Conservation (phyloP, 2,329 filamentous ascomycete genomes). For the Magnaporthiopsis incrustans region DNA sequence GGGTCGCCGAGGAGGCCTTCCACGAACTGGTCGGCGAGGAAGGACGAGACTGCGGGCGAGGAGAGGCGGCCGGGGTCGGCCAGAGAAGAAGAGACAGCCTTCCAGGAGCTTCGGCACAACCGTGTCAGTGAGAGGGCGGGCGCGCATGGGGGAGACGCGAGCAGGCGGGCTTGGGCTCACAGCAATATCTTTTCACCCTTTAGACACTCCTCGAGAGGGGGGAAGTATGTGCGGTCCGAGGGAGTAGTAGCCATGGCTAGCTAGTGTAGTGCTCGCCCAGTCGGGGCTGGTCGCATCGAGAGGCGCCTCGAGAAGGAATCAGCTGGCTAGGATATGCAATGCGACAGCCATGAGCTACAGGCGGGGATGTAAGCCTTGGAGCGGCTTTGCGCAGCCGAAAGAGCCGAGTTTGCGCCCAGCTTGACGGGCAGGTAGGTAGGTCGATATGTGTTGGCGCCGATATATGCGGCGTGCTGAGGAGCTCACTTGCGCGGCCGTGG, state of each 20-base stretch:
- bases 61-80: slow-evolving; percentile 47
- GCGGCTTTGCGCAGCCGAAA: background rate
- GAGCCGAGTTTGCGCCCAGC: background rate
- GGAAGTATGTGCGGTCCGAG: slow-evolving; percentile 67
- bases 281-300: slow-evolving; percentile 3
- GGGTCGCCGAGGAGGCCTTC: slow-evolving; percentile 61
- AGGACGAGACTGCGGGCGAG: slow-evolving; percentile 51
- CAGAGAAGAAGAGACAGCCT: slow-evolving; percentile 47
- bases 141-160: background rate
- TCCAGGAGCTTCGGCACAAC: slow-evolving; percentile 46
- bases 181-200: slow-evolving; percentile 72
- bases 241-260: slow-evolving; percentile 60
- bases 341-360: background rate
- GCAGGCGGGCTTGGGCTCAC: slow-evolving; percentile 40
- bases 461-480: background rate
- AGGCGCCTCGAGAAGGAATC: background rate
- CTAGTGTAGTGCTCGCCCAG: slow-evolving; percentile 19
- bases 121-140: slow-evolving; percentile 9
- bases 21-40: slow-evolving; percentile 64
- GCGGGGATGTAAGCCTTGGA: background rate
- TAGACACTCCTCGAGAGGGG: slow-evolving; percentile 78
- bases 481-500: background rate
- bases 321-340: background rate
- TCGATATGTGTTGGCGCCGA: background rate
- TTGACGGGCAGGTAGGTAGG: background rate